Evolutionary conservation across 306 rosid genomes (phyloP).

Genomic region (Clitoria ternatea): DNA sequence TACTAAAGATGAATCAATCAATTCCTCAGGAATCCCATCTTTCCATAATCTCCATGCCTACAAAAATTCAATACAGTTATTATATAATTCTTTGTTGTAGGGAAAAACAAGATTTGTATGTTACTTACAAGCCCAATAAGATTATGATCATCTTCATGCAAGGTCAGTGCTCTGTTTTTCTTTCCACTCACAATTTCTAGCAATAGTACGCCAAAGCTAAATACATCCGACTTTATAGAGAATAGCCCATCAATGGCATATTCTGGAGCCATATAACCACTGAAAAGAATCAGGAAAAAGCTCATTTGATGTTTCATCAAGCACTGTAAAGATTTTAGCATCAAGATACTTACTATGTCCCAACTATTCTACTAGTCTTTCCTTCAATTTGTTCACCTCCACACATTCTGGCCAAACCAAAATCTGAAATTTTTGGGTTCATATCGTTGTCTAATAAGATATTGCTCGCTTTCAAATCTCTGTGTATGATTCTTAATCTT

Average conservation of each 20-base stretch:
- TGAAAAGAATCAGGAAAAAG: not conserved
- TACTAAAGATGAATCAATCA: not conserved
- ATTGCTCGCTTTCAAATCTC: conserved; percentile 13
- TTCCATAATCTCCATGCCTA: conserved; percentile 21
- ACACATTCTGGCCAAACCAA: conserved; percentile 1
- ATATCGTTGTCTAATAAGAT: conserved; percentile 3
- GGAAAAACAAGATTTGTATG: not conserved
- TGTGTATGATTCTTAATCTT: conserved; percentile 20
- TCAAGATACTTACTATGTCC: conserved; percentile 23
- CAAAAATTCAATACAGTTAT: not conserved
- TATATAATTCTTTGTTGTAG: not conserved
- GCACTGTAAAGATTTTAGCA: no score
- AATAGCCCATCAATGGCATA: conserved; percentile 19
- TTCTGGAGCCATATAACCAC: conserved; percentile 30
- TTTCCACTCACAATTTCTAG: conserved; percentile 4
- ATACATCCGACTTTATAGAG: conserved; percentile 5
- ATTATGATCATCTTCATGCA: not conserved
- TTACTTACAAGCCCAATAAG: conserved; percentile 9
- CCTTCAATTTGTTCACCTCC: conserved; percentile 18
- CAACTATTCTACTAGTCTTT: not conserved
- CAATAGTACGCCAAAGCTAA: conserved; percentile 8
- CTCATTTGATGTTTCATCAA: not conserved
- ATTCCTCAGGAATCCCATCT: not conserved
- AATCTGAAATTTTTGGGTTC: conserved; percentile 27
- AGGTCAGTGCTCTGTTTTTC: not conserved